Base-by-base conservation (phyloP, 2,329 filamentous ascomycete species). In the Coniella lustricola region DNA sequence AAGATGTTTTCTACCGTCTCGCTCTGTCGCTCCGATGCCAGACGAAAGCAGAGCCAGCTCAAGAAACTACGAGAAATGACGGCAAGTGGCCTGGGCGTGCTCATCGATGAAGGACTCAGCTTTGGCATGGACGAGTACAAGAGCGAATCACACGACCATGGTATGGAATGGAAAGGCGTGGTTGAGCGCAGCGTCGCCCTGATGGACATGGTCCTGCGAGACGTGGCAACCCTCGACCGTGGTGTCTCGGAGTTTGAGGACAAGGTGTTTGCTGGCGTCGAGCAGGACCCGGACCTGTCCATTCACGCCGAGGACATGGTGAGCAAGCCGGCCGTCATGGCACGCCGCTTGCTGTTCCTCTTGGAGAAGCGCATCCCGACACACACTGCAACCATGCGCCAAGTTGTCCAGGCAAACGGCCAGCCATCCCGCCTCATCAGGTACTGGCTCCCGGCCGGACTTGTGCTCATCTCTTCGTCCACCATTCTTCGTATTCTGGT, bases 31-130 rank as follows among this genome's bases (percentile, higher is more conserved):
- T 76, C 83, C 2, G 85, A 95, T 62, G 87, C 87, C 9, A 77
- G 84, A 40, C 73, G 71, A 52, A 96, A 94, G 64, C 84, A 86
- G 59, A 76, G 76, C 3, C 77, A 76, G 17, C 73, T 97, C 43
- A 84, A 79, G 59, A 81, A 80, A 57, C 72, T 95, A 55, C 79
- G 86, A 40, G 79, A 90, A 60, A 81, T 91, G 65, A 90, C 88
- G 48, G 88, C 91, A 2, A 90, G 87, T 59, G 87, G 88, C 1
- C 73, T 97, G 3, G 93, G 93, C 14, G 80, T 96, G 4, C 71
- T 98, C 21, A 83, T 96, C 57, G 88, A 91, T 48, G 89, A 95
- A 62, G 90, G 87, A 3, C 70, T 96, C 41, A 82, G 81, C 43
- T 82, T 87, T 57, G 77, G 77, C 37, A 70, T 76, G 22, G 79